Percentiles rank a stretch among this genome's conserved stretches.
These are phyloP conservation scores for Solanum commersonii DNA, from an alignment of 257 asterid genomes.

Conservation along the genomic window DNA sequence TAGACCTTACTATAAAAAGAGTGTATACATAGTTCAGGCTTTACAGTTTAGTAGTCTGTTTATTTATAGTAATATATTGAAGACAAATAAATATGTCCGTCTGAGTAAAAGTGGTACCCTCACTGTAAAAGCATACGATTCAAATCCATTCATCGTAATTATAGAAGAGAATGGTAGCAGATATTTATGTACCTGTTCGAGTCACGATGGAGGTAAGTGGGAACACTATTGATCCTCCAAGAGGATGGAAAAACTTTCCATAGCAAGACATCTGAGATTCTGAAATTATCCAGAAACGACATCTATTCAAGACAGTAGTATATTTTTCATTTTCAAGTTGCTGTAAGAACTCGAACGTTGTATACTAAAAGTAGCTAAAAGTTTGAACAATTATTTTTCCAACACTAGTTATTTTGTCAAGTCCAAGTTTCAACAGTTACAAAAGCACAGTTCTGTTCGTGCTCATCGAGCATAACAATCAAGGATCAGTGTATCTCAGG, in stretches of 20 bases:
- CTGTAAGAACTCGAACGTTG: neutral
- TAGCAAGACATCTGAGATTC: neutral
- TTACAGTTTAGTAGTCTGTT: neutral
- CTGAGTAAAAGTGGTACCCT: neutral
- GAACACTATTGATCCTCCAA: neutral
- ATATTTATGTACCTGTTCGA: neutral
- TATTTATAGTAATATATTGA: neutral
- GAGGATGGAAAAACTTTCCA: neutral
- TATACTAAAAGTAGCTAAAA: neutral
- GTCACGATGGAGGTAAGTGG: neutral
- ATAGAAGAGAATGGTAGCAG: neutral
- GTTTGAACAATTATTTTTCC: neutral
- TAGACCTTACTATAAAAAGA: neutral
- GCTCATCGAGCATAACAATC: conserved; percentile 3
- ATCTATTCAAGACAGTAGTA: neutral
- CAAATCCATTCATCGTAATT: neutral
- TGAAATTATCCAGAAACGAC: neutral
- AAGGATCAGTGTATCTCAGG: conserved; percentile 17
- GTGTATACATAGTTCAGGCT: neutral
- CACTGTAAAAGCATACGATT: neutral
- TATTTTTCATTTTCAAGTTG: neutral
- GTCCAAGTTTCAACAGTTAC: neutral
- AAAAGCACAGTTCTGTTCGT: neutral
- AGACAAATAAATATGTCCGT: neutral
- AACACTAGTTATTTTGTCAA: neutral